phyloP scores from a whole-genome alignment of 108 stramenopile species.

The Mayamaea pseudoterrestris region DNA sequence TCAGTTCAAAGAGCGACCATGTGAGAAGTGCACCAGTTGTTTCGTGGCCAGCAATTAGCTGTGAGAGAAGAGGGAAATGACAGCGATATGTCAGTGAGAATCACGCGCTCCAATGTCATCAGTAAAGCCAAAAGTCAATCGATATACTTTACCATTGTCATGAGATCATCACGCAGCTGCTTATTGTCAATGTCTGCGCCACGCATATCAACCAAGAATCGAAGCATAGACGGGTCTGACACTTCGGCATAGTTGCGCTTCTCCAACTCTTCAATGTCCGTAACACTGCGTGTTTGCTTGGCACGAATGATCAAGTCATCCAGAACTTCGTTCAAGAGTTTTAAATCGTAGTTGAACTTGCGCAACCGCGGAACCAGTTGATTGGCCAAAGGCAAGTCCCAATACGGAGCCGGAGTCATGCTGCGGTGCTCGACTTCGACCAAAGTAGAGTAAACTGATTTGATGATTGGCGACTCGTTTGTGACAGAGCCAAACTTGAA shows the following conservation, averaged over 20 bases:
- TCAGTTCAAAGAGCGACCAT: slow-evolving; percentile 91
- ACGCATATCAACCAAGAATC: slow-evolving; percentile 93
- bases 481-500: slow-evolving; percentile 90
- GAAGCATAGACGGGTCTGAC: slow-evolving; percentile 83
- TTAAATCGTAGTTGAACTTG: slow-evolving; percentile 85
- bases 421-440: slow-evolving; percentile 91
- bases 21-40: slow-evolving; percentile 94
- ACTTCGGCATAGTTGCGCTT: slow-evolving; percentile 78
- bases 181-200: slow-evolving; percentile 87
- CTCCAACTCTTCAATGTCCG: slow-evolving; percentile 88
- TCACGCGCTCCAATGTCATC: background rate
- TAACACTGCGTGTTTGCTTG: slow-evolving; percentile 59
- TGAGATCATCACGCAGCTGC: slow-evolving; percentile 85
- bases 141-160: background rate
- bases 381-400: slow-evolving; percentile 89
- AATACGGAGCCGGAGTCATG: slow-evolving; percentile 93
- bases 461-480: slow-evolving; percentile 77
- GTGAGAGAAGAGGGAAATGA: background rate
- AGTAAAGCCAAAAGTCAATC: background rate
- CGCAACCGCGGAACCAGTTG: slow-evolving; percentile 81
- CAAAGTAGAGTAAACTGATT: slow-evolving; percentile 86
- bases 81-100: background rate
- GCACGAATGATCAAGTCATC: slow-evolving; percentile 79
- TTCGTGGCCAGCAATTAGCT: slow-evolving; percentile 90
- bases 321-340: slow-evolving; percentile 79